A percentile compares a stretch with the other conserved stretches of the same genome.
These are phyloP conservation scores for Diaporthe longicolla DNA, from an alignment of 2,329 filamentous ascomycete species.

Conservation along the genomic window DNA sequence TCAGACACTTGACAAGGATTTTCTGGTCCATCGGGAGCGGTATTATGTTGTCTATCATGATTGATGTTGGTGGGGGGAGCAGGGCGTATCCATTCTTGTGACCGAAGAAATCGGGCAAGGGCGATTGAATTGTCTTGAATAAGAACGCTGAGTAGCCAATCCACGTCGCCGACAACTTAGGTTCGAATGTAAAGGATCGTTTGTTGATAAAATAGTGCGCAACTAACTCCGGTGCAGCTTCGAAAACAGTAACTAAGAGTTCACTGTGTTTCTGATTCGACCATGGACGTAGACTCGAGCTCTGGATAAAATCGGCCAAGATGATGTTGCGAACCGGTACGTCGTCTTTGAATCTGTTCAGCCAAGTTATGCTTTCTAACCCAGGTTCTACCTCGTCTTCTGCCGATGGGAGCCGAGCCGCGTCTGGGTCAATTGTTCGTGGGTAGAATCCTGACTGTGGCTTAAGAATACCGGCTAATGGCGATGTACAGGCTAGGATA, in stretches of 20 bases:
- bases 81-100: conserved; percentile 72
- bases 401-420: conserved; percentile 54
- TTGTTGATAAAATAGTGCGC: conserved; percentile 89
- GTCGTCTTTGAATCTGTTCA: conserved; percentile 75
- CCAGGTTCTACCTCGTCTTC: conserved; percentile 70
- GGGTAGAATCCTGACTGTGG: conserved; percentile 89
- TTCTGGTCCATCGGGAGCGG: conserved; percentile 87
- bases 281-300: conserved; percentile 85
- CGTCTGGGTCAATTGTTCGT: conserved; percentile 73
- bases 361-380: conserved; percentile 78
- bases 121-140: conserved; percentile 83
- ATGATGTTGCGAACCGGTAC: conserved; percentile 84
- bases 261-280: conserved; percentile 85
- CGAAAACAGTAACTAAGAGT: conserved; percentile 84
- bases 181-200: conserved; percentile 86
- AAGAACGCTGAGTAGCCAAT: conserved; percentile 92
- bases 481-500: conserved; percentile 79
- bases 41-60: conserved; percentile 88
- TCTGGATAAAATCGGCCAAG: conserved; percentile 82
- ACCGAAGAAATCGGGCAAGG: conserved; percentile 81
- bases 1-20: conserved; percentile 82
- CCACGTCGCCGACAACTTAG: conserved; percentile 94
- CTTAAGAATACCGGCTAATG: conserved; percentile 80
- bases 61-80: conserved; percentile 82
- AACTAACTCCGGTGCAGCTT: conserved; percentile 85